Base-by-base conservation (phyloP, 805 yeast species). In the Cyberlindnera suaveolens region DNA sequence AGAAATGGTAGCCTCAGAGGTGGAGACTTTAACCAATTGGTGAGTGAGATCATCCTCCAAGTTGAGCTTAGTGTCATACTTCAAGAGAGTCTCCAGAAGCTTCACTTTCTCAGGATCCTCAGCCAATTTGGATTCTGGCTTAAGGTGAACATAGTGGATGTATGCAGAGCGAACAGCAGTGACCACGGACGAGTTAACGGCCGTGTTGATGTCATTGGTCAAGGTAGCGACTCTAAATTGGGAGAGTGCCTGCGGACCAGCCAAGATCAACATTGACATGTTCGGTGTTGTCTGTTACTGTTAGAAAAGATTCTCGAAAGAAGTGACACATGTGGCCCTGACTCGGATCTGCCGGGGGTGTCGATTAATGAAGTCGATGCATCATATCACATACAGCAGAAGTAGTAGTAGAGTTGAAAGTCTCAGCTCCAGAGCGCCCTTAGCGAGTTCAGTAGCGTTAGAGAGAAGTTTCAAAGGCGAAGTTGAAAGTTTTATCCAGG, bases 211-310 rank as follows among this genome's bases (percentile, higher is more conserved):
- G 57, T 82, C 87, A 51, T 78, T 71, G 52, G 78, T 71, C 67
- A 90, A 71, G 53, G 75, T 83, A 48, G 80, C 75, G 51, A 89
- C 81, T 68, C 98, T 78, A 66, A 91, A 91, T 40, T 77, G 76
- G 41, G 98, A 90, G 61, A 89, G 72, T 49, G 96, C 97, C 59
- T 75, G 77, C 39, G 96, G 95, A 45, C 99, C 99, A 37, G 96
- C 83, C 52, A 88, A 71, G 47, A 77, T 66, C 54, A 75, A 61
- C 69, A 75, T 58, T 39, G 70, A 58, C 71, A 68, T 70, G 40
- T 31, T 32, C 16, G 16, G 23, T 36, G 29, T 35, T 20, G 18
- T 35, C 14, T 18, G 16, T 23, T 35, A n/a, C 31, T 35, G 30
- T 18, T n/a, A 35, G 30, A 11, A 13, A 4, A 9, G 38, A 23